Base-by-base conservation (phyloP, 1,284 basidiomycete species). In the Cerrena zonata region DNA sequence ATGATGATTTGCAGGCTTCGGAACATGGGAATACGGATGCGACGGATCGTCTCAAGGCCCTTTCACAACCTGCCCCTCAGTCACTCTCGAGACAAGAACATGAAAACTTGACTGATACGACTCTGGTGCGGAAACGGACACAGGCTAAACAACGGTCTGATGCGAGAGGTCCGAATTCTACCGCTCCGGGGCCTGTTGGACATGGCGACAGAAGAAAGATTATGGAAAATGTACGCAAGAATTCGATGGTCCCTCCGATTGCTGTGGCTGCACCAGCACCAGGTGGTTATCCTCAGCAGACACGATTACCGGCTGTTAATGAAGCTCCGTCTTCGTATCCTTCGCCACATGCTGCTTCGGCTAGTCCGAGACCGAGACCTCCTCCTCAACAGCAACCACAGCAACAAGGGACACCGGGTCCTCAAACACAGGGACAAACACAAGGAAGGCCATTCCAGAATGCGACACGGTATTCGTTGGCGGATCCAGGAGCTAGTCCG, bases 21-120 rank as follows among this genome's bases (percentile, higher is more conserved):
- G 74, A 80, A n/a, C 84, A 91, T 50, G 89, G 86, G 5, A 95
- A 94, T 62, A 57, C 74, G 0, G 94, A 97, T 60, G 94, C 94
- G 0, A 62, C 66, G 1, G 82, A 86, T n/a, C 82, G 93, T 2
- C 72, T 96, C 15, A 63, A 71, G 0, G 91, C 87, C 0, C 73
- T 94, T 5, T 73, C 78, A 1, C 75, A 77, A 38, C 75, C 84
- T 0, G 69, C 73, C 0, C 77, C 84, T 0, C 76, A 78, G 30
- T 65, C 80, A 0, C 74, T 97, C 12, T 88, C 87, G 1, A 74
- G 92, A 21, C 73, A 80, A 43, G 86, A 95, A 54, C 91, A 96
- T 69, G 83, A 94, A 56, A 72, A 70, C 1, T 79, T 91, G 53
- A 85, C 92, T 12, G 85, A 93, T 61, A 72, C 71, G 37, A 91